Conservation (phyloP, 495 filamentous ascomycete genomes). For the Rostrohypoxylon terebratum region DNA sequence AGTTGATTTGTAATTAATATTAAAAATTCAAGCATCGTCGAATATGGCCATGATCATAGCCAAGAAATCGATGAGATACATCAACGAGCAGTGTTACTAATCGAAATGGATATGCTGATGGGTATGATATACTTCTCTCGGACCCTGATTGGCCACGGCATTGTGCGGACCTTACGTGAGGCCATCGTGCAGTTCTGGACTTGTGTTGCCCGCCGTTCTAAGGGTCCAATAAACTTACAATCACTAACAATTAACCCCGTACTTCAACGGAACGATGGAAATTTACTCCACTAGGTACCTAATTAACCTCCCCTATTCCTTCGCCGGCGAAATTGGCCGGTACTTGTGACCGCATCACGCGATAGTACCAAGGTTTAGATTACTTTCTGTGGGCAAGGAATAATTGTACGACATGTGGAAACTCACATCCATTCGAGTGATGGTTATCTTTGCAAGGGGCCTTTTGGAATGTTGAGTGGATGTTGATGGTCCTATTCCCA, state of each 20-base stretch:
- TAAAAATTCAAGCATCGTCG: constrained; percentile 10
- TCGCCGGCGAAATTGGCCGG: neutral
- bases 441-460: neutral
- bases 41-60: neutral
- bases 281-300: neutral
- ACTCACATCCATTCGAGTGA: neutral
- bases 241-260: neutral
- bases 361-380: neutral
- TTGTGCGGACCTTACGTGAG: neutral
- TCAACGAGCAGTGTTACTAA: neutral
- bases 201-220: neutral
- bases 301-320: neutral
- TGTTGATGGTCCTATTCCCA: neutral
- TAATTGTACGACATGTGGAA: neutral
- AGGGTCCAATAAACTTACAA: neutral
- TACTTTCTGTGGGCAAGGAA: neutral
- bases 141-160: neutral
- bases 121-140: neutral
- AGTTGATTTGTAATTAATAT: constrained; percentile 20
- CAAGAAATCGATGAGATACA: neutral
- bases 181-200: neutral
- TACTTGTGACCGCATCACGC: neutral
- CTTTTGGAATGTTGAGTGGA: neutral
- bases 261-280: neutral
- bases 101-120: neutral